Evolutionary conservation across 129 eudicot genomes (phyloP), one percentile per base, ranked within the genome.

Genomic region (Escallonia rubra): DNA sequence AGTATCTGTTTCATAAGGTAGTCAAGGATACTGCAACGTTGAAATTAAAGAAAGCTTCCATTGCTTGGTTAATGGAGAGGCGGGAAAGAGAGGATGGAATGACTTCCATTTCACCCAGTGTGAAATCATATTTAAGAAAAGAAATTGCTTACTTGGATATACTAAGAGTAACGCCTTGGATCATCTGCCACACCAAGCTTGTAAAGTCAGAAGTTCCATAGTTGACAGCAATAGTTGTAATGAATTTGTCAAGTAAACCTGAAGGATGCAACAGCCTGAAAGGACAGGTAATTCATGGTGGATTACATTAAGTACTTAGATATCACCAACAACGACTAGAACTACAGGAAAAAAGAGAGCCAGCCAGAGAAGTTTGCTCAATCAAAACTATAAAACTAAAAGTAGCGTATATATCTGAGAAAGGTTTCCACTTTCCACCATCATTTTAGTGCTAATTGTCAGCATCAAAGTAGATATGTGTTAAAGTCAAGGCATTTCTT

Each of bases 251-350:
- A 80, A 53, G 63, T 74, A 38, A 93, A 75, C 63, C 78, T 82
- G 89, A 89, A 93, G 48, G 98, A 89, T 60, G 86, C 78, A 72
- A 93, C 86, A 46, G 87, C 98, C 98, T 93, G 92, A 78, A 85
- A 51, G 43, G 61, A 50, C 41, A 6, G 43, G 63, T 64, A 41
- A 48, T 23, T 23, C 13, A 58, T 46, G 43, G 8, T 44, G 43
- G 43, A 49, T 67, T 61, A 38, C 15, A 41, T 13, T 13, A 12
- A 14, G 7, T 4, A 43, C 34, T 4, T 15, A 43, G 42, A 67
- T 2, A 13, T 12, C 48, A 8, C 10, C 6, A 53, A 41, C 14
- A 41, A n/a, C 54, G 6, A 23, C 12, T 23, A 49, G 47, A 45
- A 6, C 16, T 11, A 9, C 44, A 63, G 15, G 34, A 14, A 6